A percentile compares a stretch with the other conserved stretches of the same genome.
Evolutionary conservation across 1,139 yeast species (phyloP).

Genomic region (Hyphopichia buzzinii): DNA sequence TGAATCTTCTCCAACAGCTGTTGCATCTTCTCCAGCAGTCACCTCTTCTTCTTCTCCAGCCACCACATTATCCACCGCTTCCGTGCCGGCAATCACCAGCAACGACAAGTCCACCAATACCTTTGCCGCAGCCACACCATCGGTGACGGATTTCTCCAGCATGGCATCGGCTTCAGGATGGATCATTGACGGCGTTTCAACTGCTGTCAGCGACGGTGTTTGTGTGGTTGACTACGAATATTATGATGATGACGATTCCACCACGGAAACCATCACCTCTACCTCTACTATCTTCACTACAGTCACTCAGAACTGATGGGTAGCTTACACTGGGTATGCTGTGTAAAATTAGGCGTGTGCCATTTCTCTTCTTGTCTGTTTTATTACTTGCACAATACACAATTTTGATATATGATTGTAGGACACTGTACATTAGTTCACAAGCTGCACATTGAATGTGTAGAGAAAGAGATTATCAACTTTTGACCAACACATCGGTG

Average conservation of each 20-base stretch:
- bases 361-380: neutral
- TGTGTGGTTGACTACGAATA: slow-evolving; percentile 46
- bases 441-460: no score
- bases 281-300: slow-evolving; percentile 41
- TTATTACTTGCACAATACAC: neutral
- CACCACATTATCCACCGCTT: slow-evolving; percentile 5
- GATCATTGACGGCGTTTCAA: slow-evolving; percentile 37
- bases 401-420: no score
- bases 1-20: slow-evolving; percentile 10
- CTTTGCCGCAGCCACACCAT: slow-evolving; percentile 17
- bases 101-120: slow-evolving; percentile 5
- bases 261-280: slow-evolving; percentile 33
- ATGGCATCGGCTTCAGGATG: slow-evolving; percentile 36
- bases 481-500: no score
- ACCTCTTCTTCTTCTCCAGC: slow-evolving; percentile 6
- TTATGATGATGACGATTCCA: slow-evolving; percentile 31
- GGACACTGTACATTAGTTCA: no score
- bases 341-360: no score
- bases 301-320: slow-evolving; percentile 32
- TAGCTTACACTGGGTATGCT: no score
- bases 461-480: no score
- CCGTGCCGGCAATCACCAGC: neutral
- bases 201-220: slow-evolving; percentile 33
- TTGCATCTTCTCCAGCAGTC: slow-evolving; percentile 6
- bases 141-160: slow-evolving; percentile 27